These are phyloP conservation scores for Nicotiana obtusifolia DNA, from an alignment of 257 asterid genomes.

Conservation along the genomic window DNA sequence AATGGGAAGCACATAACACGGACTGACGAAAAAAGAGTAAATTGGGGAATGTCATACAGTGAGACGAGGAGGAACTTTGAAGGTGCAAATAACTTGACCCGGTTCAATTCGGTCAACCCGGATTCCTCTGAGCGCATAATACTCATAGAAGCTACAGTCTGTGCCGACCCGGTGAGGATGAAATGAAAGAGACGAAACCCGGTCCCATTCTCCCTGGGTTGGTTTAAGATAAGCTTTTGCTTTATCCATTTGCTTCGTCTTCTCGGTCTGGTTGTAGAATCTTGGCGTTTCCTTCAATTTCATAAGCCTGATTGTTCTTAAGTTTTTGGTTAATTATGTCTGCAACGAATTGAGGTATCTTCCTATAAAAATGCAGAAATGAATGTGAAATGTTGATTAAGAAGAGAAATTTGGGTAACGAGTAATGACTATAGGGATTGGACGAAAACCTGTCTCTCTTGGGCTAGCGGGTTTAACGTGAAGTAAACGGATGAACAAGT, in stretches of 20 bases:
- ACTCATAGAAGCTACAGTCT: conserved; percentile 64
- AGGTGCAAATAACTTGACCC: conserved; percentile 51
- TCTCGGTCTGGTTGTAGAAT: background rate
- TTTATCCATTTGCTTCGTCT: conserved; percentile 34
- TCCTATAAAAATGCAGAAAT: background rate
- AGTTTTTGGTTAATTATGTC: too few relatives aligned
- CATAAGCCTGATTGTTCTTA: background rate
- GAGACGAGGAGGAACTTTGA: conserved; percentile 78
- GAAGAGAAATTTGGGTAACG: background rate
- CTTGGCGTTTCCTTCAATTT: background rate
- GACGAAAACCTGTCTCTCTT: background rate
- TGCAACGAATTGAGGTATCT: background rate
- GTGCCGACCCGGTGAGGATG: conserved; percentile 38
- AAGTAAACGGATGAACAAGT: background rate
- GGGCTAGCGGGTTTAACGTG: background rate
- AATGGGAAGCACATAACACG: background rate
- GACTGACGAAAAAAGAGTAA: background rate
- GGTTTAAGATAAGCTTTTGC: conserved; percentile 36
- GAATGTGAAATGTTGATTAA: background rate
- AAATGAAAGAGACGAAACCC: conserved; percentile 35
- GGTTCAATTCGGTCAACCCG: conserved; percentile 50
- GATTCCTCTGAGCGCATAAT: conserved; percentile 48
- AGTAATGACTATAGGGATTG: background rate
- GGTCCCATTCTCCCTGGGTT: conserved; percentile 31
- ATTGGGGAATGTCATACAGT: conserved; percentile 27